Percentiles rank a stretch among this genome's conserved stretches.
Conservation (phyloP, 1,139 yeast genomes). For the Geotrichum aggregatum region DNA sequence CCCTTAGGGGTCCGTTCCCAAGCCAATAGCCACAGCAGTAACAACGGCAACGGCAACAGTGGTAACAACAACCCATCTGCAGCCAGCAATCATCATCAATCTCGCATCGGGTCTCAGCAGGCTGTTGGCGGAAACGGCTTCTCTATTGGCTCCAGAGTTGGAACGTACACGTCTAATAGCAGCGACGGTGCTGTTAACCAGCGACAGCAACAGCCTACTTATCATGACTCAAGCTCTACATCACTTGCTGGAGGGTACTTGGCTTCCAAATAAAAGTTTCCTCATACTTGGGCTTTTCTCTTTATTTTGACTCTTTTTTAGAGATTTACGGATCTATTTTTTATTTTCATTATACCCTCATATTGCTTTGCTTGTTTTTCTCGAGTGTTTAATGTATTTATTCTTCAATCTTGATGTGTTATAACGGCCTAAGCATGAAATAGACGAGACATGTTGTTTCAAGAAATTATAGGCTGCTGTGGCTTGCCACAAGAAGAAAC, state of each 20-base stretch:
- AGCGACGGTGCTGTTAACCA: background rate
- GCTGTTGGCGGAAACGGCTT: slow-evolving; percentile 13
- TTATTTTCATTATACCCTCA: background rate
- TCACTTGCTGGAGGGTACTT: slow-evolving; percentile 3
- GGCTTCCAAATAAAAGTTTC: slow-evolving; percentile 1
- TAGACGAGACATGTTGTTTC: too few species aligned
- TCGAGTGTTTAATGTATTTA: background rate
- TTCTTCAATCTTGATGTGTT: background rate
- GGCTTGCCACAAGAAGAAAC: too few species aligned
- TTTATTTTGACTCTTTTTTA: background rate
- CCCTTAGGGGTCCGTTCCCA: slow-evolving; percentile 83
- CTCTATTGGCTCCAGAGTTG: slow-evolving; percentile 9
- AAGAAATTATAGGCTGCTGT: too few species aligned
- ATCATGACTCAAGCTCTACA: background rate
- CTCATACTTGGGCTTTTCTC: background rate
- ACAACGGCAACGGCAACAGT: slow-evolving; percentile 10
- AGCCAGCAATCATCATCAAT: slow-evolving; percentile 17
- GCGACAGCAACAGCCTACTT: slow-evolving; percentile 10
- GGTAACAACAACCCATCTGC: slow-evolving; percentile 22
- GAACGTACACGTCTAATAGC: slow-evolving; percentile 1
- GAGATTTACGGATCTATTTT: background rate
- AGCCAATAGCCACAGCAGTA: slow-evolving; percentile 30
- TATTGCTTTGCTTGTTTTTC: background rate
- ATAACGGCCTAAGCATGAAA: background rate
- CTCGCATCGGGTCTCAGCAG: slow-evolving; percentile 21